Conservation (phyloP, 1,284 basidiomycete genomes). For the Ceratobasidium papillatum region DNA sequence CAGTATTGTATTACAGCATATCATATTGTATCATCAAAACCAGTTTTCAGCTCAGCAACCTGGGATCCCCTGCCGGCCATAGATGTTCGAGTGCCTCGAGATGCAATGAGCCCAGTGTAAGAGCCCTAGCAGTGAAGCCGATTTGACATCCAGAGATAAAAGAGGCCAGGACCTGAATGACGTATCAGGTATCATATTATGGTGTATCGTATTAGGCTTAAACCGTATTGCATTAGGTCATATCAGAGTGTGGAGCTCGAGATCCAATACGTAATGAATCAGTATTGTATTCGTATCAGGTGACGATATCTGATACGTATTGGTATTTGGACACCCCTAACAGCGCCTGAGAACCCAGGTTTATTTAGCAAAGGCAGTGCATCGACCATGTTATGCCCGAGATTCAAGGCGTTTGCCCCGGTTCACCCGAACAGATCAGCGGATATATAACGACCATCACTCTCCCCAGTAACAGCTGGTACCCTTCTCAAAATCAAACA, state of each 20-base stretch:
- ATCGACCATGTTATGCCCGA: too few relatives aligned
- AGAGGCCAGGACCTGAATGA: background rate
- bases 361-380: too few relatives aligned
- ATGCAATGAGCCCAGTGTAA: background rate
- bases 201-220: background rate
- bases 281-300: too few relatives aligned
- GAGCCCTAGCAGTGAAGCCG: background rate
- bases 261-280: too few relatives aligned
- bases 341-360: too few relatives aligned
- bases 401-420: too few relatives aligned
- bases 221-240: background rate
- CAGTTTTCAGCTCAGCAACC: background rate
- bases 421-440: too few relatives aligned
- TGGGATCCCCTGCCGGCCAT: background rate
- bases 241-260: background rate
- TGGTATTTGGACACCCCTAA: too few relatives aligned
- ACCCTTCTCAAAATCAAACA: background rate
- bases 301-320: too few relatives aligned
- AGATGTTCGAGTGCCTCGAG: background rate
- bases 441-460: too few relatives aligned
- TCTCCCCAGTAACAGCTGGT: too few relatives aligned
- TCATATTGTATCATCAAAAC: background rate
- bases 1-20: background rate
- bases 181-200: background rate
- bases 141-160: too few relatives aligned